Conservation (phyloP, 805 yeast species). For the Myxozyma geophila region DNA sequence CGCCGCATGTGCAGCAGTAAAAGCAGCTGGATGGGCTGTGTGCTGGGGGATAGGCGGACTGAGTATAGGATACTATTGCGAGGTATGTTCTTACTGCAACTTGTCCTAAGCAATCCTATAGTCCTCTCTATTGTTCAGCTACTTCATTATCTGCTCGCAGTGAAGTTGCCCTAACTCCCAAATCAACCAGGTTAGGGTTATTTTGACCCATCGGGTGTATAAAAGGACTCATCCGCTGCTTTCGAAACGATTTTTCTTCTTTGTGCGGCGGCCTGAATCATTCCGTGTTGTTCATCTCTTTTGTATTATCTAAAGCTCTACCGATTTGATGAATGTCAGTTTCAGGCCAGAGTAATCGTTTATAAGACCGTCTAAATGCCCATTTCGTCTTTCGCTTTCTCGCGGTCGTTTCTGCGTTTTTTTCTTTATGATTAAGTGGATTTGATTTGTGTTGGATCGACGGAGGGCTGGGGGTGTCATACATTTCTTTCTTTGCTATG, state of each 20-base stretch:
- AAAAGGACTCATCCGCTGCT: not conserved
- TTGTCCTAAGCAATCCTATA: no score
- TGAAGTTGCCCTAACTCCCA: not conserved
- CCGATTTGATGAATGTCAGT: constrained; percentile 36
- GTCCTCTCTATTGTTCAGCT: no score
- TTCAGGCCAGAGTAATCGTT: constrained; percentile 32
- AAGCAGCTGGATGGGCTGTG: no score
- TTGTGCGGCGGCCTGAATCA: constrained; percentile 36
- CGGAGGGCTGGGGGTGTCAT: constrained; percentile 38
- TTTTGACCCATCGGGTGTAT: not conserved
- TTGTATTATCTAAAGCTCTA: constrained; percentile 18
- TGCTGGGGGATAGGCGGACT: no score
- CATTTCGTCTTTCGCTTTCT: constrained; percentile 23
- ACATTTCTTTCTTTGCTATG: constrained; percentile 11
- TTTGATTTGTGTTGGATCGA: constrained; percentile 23
- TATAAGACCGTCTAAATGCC: constrained; percentile 36
- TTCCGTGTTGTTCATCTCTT: constrained; percentile 37
- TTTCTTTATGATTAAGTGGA: not conserved
- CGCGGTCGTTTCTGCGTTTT: constrained; percentile 4
- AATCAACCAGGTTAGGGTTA: not conserved
- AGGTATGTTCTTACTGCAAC: no score
- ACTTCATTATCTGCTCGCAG: no score
- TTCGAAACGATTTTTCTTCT: constrained; percentile 11
- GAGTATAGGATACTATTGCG: no score
- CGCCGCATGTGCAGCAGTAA: no score